Evolutionary conservation across 2,329 filamentous ascomycete genomes (phyloP).

Genomic region (Aspergillus novoparasiticus): DNA sequence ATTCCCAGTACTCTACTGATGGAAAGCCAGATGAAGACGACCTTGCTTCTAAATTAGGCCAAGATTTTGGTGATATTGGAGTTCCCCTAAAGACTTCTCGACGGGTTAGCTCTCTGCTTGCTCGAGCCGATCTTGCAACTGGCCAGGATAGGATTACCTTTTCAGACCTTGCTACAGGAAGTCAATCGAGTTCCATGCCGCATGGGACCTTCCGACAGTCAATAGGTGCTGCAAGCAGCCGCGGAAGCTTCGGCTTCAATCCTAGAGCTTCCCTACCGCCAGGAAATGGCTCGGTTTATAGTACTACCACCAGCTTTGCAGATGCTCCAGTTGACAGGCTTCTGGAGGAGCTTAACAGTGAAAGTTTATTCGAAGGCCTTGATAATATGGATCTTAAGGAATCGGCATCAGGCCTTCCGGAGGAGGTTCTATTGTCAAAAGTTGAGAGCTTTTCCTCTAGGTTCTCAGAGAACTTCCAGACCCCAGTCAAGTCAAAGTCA

Average conservation of each 20-base stretch:
- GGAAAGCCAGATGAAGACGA: conserved; percentile 61
- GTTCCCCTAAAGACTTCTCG: conserved; percentile 65
- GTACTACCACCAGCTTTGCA: conserved; percentile 62
- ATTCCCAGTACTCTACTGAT: conserved; percentile 46
- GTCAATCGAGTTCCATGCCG: conserved; percentile 34
- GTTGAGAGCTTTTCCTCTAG: conserved; percentile 69
- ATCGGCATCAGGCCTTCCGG: conserved; percentile 69
- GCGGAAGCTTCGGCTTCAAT: conserved; percentile 61
- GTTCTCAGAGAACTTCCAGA: conserved; percentile 34
- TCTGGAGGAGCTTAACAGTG: conserved; percentile 67
- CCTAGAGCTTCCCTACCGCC: conserved; percentile 59
- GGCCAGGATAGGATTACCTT: conserved; percentile 83
- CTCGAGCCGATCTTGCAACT: conserved; percentile 81
- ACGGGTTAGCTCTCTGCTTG: conserved; percentile 87
- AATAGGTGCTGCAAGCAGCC: conserved; percentile 66
- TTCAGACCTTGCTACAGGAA: conserved; percentile 65
- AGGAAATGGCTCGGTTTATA: conserved; percentile 50
- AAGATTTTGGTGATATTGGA: conserved; percentile 61
- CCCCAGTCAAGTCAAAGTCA: conserved; percentile 27
- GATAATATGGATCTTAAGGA: conserved; percentile 73
- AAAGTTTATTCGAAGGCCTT: conserved; percentile 67
- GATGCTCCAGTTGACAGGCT: conserved; percentile 70
- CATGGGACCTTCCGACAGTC: conserved; percentile 67
- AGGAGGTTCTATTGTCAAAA: conserved; percentile 72
- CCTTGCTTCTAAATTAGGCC: conserved; percentile 70